phyloP scores from a whole-genome alignment of 768 basidiomycete genomes.

The Dacryopinax spathularia region DNA sequence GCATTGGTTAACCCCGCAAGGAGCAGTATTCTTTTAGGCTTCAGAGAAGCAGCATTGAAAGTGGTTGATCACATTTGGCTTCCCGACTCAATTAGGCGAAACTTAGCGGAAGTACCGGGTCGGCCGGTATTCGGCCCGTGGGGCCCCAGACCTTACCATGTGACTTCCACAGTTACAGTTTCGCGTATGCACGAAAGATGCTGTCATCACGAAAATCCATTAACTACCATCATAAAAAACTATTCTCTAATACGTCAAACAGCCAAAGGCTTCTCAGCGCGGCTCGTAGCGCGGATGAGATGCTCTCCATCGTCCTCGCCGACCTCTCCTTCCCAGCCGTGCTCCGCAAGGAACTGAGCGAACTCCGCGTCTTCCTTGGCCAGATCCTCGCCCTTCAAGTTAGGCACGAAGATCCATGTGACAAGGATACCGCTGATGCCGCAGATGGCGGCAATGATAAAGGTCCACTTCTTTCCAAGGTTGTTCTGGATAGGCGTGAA shows the following conservation, averaged over 20 bases:
- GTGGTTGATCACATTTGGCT: not conserved
- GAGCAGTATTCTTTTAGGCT: not conserved
- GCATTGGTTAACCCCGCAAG: not conserved
- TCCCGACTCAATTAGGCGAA: too few species aligned
- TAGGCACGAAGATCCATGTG: slow-evolving; percentile 54
- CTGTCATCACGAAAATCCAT: too few species aligned
- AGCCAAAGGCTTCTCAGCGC: not conserved
- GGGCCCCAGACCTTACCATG: too few species aligned
- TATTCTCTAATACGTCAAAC: not conserved
- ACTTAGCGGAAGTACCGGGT: too few species aligned
- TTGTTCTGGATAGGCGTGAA: slow-evolving; percentile 55
- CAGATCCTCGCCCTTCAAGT: slow-evolving; percentile 52
- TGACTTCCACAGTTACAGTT: too few species aligned
- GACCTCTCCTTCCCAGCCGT: slow-evolving; percentile 52
- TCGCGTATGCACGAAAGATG: too few species aligned
- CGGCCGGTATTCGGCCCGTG: too few species aligned
- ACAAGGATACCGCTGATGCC: slow-evolving; percentile 48
- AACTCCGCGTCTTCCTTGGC: slow-evolving; percentile 52
- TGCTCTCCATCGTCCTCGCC: slow-evolving; percentile 37
- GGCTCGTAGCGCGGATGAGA: not conserved
- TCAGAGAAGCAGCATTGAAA: not conserved
- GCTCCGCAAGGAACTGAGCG: slow-evolving; percentile 41
- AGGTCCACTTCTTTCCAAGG: slow-evolving; percentile 59
- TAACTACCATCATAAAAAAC: too few species aligned
- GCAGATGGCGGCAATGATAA: slow-evolving; percentile 55